phyloP scores from a whole-genome alignment of 2,329 filamentous ascomycete genomes.

The Sphaerulina musiva region DNA sequence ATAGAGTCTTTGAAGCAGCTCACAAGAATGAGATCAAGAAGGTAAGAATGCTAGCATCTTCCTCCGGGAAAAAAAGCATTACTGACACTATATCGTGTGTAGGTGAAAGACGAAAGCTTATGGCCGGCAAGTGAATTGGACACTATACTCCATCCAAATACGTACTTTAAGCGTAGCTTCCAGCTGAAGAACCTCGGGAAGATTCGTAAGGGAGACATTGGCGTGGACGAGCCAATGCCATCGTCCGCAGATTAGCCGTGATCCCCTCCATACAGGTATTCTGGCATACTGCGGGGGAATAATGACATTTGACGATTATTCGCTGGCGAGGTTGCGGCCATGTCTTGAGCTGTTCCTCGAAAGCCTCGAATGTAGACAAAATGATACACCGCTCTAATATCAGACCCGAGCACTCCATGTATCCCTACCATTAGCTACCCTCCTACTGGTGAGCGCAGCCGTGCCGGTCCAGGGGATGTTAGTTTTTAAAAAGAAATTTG shows the following conservation, averaged over 20 bases:
- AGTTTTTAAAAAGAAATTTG: too few species aligned
- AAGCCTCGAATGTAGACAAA: too few species aligned
- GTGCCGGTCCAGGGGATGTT: too few species aligned
- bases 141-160: constrained; percentile 94
- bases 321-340: too few species aligned
- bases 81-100: constrained; percentile 6
- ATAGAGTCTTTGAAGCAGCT: constrained; percentile 82
- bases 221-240: constrained; percentile 31
- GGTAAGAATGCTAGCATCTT: constrained; percentile 19
- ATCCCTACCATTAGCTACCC: too few species aligned
- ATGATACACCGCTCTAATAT: too few species aligned
- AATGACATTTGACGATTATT: neutral
- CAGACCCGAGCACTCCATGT: too few species aligned
- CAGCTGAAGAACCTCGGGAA: constrained; percentile 70
- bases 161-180: constrained; percentile 94
- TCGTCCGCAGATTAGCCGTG: neutral
- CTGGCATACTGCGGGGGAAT: neutral
- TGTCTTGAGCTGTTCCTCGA: too few species aligned
- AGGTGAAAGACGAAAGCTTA: constrained; percentile 42
- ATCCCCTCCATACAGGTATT: neutral
- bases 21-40: constrained; percentile 58
- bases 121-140: constrained; percentile 66
- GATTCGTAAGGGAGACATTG: constrained; percentile 34
- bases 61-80: neutral
- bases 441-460: too few species aligned